phyloP scores from a whole-genome alignment of 192 early-diverging fungal genomes.

The Podila epicladia region DNA sequence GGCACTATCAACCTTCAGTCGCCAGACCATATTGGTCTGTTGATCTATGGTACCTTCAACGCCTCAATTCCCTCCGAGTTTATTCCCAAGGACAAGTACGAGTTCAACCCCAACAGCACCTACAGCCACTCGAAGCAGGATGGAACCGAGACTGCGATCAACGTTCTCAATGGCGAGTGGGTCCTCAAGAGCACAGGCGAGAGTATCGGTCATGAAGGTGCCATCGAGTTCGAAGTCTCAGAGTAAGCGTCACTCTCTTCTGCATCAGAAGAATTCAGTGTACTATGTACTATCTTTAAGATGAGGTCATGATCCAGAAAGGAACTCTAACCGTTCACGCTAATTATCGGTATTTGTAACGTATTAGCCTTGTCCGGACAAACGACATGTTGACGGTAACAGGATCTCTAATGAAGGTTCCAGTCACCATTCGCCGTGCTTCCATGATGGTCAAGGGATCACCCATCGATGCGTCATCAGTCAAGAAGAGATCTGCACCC shows the following conservation, averaged over 20 bases:
- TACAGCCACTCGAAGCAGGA: constrained; percentile 43
- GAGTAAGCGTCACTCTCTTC: constrained; percentile 59
- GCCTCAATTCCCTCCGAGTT: constrained; percentile 90
- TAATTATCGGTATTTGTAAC: not conserved
- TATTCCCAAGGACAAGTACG: constrained; percentile 79
- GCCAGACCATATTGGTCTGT: constrained; percentile 91
- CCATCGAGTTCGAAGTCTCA: constrained; percentile 76
- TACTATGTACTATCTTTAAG: not conserved
- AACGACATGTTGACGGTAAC: constrained; percentile 87
- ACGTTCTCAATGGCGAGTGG: constrained; percentile 72
- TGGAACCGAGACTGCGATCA: constrained; percentile 30
- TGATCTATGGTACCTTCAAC: constrained; percentile 95
- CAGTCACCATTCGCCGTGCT: constrained; percentile 36
- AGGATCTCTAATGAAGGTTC: constrained; percentile 68
- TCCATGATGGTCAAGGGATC: constrained; percentile 34
- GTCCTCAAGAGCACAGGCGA: constrained; percentile 72
- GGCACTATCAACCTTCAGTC: constrained; percentile 93
- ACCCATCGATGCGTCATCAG: constrained; percentile 11
- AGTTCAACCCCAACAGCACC: constrained; percentile 61
- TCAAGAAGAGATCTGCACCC: constrained; percentile 46
- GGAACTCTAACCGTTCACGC: not conserved
- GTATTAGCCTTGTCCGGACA: constrained; percentile 74
- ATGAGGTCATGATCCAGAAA: not conserved
- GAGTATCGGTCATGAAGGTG: constrained; percentile 71
- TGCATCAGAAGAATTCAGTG: too few species aligned